Evolutionary conservation across 2,329 filamentous ascomycete genomes (phyloP).

Genomic region (Fonsecaea nubica): DNA sequence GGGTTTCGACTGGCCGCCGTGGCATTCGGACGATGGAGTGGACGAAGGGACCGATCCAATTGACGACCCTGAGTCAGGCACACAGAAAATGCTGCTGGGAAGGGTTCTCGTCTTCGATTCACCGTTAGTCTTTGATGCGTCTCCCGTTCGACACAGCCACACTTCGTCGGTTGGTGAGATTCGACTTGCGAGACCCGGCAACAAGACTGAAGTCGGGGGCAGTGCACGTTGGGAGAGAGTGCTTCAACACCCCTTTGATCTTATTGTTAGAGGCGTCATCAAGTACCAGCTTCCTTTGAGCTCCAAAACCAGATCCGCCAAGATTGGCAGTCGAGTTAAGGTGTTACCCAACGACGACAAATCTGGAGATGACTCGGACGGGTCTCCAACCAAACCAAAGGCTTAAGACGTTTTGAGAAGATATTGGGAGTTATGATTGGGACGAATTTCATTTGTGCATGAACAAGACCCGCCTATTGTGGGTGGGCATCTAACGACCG

Average conservation of each 20-base stretch:
- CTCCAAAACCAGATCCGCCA: constrained; percentile 59
- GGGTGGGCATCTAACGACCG: constrained; percentile 26
- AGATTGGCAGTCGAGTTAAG: constrained; percentile 52
- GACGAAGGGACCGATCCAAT: constrained; percentile 69
- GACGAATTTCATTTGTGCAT: constrained; percentile 40
- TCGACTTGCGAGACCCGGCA: constrained; percentile 81
- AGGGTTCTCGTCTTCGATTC: constrained; percentile 87
- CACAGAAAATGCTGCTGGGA: constrained; percentile 88
- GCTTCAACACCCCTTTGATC: constrained; percentile 87
- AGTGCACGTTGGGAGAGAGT: constrained; percentile 89
- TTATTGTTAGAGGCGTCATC: constrained; percentile 88
- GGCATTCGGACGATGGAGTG: constrained; percentile 45
- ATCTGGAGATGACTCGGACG: constrained; percentile 27
- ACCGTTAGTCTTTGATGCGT: constrained; percentile 85
- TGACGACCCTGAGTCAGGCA: constrained; percentile 65
- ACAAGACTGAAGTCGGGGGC: constrained; percentile 81
- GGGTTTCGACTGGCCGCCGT: constrained; percentile 34
- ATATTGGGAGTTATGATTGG: constrained; percentile 26
- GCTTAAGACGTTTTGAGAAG: not conserved
- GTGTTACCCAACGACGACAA: constrained; percentile 49
- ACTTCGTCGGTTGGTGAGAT: constrained; percentile 82
- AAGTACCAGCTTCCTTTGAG: constrained; percentile 75
- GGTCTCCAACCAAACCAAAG: not conserved
- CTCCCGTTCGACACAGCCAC: constrained; percentile 76
- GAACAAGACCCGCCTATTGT: constrained; percentile 16